These are phyloP conservation scores for Xylaria multiplex DNA, from an alignment of 2,329 filamentous ascomycete species.

Conservation along the genomic window DNA sequence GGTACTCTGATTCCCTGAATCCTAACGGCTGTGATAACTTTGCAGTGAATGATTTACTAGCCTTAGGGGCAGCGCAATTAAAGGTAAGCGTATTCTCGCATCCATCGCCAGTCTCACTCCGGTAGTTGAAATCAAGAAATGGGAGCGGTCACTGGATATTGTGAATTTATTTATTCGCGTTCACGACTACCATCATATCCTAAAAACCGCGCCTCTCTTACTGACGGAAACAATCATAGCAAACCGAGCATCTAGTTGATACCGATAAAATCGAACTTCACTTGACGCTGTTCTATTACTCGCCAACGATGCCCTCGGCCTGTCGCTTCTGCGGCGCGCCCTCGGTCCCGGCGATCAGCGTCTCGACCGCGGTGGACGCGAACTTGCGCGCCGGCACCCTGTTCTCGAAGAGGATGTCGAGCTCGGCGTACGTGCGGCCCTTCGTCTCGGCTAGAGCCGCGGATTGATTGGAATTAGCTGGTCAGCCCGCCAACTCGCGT, in stretches of 20 bases:
- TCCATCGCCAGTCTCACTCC: background rate
- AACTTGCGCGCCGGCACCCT: constrained; percentile 52
- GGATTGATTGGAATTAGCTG: background rate
- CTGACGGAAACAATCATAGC: background rate
- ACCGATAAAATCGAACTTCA: no score
- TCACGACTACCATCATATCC: background rate
- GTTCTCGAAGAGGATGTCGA: constrained; percentile 59
- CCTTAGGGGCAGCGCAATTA: background rate
- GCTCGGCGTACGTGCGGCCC: constrained; percentile 58
- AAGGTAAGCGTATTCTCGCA: background rate
- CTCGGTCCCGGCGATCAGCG: constrained; percentile 45
- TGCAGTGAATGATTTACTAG: background rate
- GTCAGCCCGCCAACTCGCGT: background rate
- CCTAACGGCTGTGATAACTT: background rate
- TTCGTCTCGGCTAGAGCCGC: constrained; percentile 46
- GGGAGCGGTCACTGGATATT: background rate
- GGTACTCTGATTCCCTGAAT: no score
- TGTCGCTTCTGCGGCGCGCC: constrained; percentile 46
- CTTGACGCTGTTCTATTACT: background rate
- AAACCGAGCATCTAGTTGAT: background rate
- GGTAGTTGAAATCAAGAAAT: background rate
- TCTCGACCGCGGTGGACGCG: constrained; percentile 47
- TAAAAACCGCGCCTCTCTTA: background rate
- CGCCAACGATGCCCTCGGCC: constrained; percentile 37
- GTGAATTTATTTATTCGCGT: background rate